Evolutionary conservation across 352 stramenopile species (phyloP).

Genomic region (Thraustotheca clavata): DNA sequence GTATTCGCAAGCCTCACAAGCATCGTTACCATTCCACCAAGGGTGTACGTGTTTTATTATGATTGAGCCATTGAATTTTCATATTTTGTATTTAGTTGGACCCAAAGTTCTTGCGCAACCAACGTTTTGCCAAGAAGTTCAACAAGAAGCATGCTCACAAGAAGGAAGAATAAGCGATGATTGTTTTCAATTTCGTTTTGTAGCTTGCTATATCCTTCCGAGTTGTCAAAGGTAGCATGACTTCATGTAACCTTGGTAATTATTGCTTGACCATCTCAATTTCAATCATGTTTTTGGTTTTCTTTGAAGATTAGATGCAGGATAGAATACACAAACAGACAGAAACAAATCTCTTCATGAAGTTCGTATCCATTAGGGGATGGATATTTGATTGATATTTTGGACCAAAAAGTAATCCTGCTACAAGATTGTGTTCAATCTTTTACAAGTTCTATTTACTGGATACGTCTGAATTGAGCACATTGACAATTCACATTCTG

Average conservation of each 20-base stretch:
- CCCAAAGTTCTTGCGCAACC: conserved; percentile 97
- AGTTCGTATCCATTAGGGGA: too few relatives aligned
- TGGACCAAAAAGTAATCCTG: too few relatives aligned
- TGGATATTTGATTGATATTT: too few relatives aligned
- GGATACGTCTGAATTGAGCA: too few relatives aligned
- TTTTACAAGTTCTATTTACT: too few relatives aligned
- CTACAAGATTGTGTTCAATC: too few relatives aligned
- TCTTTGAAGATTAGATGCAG: too few relatives aligned
- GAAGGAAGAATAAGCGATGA: conserved; percentile 5
- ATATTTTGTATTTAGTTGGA: conserved; percentile 66
- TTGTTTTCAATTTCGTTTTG: not conserved
- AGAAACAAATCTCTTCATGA: too few relatives aligned
- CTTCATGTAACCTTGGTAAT: conserved; percentile 4
- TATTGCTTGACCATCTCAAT: not conserved
- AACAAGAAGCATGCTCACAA: conserved; percentile 85
- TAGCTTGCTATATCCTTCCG: conserved; percentile 32
- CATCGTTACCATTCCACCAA: conserved; percentile 92
- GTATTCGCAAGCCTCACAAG: conserved; percentile 96
- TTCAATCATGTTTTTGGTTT: too few relatives aligned
- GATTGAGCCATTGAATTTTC: not conserved
- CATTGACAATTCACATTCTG: too few relatives aligned
- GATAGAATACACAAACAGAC: too few relatives aligned
- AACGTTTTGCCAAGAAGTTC: conserved; percentile 97
- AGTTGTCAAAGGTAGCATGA: conserved; percentile 30
- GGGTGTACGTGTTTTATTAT: conserved; percentile 55